A percentile compares a stretch with the other conserved stretches of the same genome.
Evolutionary conservation across 495 filamentous ascomycete genomes (phyloP).

Genomic region (Talaromyces borbonicus): DNA sequence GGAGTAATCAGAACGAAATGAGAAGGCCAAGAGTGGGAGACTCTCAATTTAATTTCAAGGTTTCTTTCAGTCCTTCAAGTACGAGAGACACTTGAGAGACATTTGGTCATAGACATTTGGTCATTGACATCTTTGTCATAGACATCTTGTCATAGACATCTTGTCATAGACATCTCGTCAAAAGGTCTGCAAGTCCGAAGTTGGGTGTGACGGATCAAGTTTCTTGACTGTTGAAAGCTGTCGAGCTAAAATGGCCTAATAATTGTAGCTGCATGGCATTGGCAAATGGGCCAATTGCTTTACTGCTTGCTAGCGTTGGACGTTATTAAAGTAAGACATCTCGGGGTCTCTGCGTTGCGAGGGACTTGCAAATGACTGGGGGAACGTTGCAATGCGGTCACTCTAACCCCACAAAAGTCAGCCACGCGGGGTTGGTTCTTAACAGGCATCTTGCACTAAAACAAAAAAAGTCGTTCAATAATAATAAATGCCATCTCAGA

Average conservation of each 20-base stretch:
- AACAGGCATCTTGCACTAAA: neutral
- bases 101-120: too few species aligned
- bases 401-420: neutral
- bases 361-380: too few species aligned
- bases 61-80: neutral
- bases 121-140: too few species aligned
- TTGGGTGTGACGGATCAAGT: neutral
- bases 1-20: neutral
- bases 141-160: too few species aligned
- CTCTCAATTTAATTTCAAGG: neutral
- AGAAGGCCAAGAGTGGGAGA: neutral
- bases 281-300: neutral
- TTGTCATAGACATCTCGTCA: too few species aligned
- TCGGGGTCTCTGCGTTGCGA: too few species aligned
- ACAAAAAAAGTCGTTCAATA: neutral
- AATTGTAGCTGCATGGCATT: neutral
- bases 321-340: too few species aligned
- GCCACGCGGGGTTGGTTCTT: neutral
- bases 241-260: too few species aligned
- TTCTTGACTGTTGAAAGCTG: neutral
- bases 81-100: too few species aligned
- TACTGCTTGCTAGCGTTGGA: too few species aligned
- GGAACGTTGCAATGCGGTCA: neutral
- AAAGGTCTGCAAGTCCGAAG: too few species aligned
- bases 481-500: neutral